Evolutionary conservation across 2,329 filamentous ascomycete genomes (phyloP).

Genomic region (Fusarium guadeloupense): DNA sequence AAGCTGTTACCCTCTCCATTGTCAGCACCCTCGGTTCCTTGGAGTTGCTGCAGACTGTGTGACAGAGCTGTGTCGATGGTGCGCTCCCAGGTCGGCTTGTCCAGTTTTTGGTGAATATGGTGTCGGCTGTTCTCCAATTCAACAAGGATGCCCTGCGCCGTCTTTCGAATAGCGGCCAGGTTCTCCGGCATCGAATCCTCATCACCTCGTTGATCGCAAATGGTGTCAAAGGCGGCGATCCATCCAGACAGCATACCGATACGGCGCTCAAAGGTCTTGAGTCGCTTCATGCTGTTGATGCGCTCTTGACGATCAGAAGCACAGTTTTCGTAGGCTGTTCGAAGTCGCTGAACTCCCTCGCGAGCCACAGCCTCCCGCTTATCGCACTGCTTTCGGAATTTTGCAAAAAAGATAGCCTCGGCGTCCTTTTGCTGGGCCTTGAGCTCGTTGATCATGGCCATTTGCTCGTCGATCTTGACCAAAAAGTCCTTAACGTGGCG

Average conservation of each 20-base stretch:
- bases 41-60: slow-evolving; percentile 82
- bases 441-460: slow-evolving; percentile 94
- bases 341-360: slow-evolving; percentile 83
- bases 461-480: slow-evolving; percentile 99
- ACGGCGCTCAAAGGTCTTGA: slow-evolving; percentile 83
- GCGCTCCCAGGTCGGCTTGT: slow-evolving; percentile 86
- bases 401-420: slow-evolving; percentile 81
- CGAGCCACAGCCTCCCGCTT: slow-evolving; percentile 80
- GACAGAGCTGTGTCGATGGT: slow-evolving; percentile 87
- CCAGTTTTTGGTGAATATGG: slow-evolving; percentile 85
- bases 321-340: slow-evolving; percentile 85
- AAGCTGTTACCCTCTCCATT: slow-evolving; percentile 73
- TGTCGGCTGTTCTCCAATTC: slow-evolving; percentile 92
- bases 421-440: slow-evolving; percentile 92
- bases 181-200: slow-evolving; percentile 71
- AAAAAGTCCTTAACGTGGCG: slow-evolving; percentile 98
- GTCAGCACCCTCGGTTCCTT: slow-evolving; percentile 62
- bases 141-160: slow-evolving; percentile 84
- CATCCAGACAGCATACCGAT: slow-evolving; percentile 89
- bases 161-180: slow-evolving; percentile 81
- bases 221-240: slow-evolving; percentile 89
- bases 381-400: slow-evolving; percentile 89
- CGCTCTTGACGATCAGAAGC: slow-evolving; percentile 81
- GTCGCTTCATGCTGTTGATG: slow-evolving; percentile 79
- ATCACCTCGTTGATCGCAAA: slow-evolving; percentile 71